Conservation (phyloP, 345 rosid genomes). For the Brassica juncea region DNA sequence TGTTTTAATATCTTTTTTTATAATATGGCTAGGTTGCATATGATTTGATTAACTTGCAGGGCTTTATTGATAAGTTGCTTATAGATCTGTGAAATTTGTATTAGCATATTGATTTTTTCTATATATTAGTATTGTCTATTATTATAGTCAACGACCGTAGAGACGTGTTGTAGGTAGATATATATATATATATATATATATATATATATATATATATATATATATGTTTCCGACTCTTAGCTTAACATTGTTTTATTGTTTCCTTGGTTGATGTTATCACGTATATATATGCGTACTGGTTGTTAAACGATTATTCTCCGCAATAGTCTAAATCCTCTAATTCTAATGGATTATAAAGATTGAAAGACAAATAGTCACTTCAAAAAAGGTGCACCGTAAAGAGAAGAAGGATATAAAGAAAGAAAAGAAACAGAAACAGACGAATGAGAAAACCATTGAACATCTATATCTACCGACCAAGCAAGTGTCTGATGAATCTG, state of each 20-base stretch:
- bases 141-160: conserved; percentile 18
- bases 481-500: conserved; percentile 32
- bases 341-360: conserved; percentile 45
- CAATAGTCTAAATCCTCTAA: conserved; percentile 41
- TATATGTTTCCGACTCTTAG: not conserved
- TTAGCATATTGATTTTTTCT: no score
- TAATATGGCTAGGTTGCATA: not conserved
- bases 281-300: conserved; percentile 28
- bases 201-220: no score
- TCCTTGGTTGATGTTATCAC: conserved; percentile 8
- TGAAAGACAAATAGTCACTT: conserved; percentile 7
- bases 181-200: not conserved
- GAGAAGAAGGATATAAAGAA: conserved; percentile 40
- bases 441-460: conserved; percentile 20
- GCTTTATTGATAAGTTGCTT: not conserved
- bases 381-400: conserved; percentile 26
- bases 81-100: conserved; percentile 17
- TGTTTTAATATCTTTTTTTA: not conserved
- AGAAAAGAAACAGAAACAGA: conserved; percentile 4
- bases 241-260: not conserved
- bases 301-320: conserved; percentile 6
- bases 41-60: not conserved
- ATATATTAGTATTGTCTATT: not conserved
- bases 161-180: conserved; percentile 22
- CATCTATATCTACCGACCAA: not conserved